Percentiles rank a stretch among this genome's conserved stretches.
Conservation (phyloP, 2,329 filamentous ascomycete genomes). For the Penicillium fuscoglaucum region DNA sequence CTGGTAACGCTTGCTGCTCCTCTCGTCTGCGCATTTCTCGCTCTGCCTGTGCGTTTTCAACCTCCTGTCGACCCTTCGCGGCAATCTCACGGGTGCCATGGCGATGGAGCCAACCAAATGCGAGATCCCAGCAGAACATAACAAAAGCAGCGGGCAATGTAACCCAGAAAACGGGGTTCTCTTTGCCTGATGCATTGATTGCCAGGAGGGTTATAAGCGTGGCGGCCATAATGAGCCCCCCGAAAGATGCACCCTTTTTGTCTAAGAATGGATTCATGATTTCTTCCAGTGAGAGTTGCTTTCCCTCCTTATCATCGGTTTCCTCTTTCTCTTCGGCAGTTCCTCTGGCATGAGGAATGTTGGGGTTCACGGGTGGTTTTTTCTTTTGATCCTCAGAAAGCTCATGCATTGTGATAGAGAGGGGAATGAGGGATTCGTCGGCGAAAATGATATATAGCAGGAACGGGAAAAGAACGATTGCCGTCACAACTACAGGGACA, state of each 20-base stretch:
- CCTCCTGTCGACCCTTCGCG: constrained; percentile 53
- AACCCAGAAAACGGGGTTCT: constrained; percentile 65
- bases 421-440: constrained; percentile 63
- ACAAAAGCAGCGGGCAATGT: constrained; percentile 68
- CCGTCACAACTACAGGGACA: constrained; percentile 68
- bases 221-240: constrained; percentile 64
- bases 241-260: constrained; percentile 64
- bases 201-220: constrained; percentile 66
- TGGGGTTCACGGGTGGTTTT: constrained; percentile 67
- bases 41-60: constrained; percentile 48
- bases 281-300: constrained; percentile 65
- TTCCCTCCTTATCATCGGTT: constrained; percentile 51
- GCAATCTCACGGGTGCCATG: constrained; percentile 65
- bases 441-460: constrained; percentile 69
- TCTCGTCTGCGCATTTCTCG: constrained; percentile 36
- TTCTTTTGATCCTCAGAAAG: constrained; percentile 59
- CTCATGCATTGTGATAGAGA: constrained; percentile 67
- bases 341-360: constrained; percentile 66
- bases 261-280: constrained; percentile 76
- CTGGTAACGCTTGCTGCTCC: not conserved
- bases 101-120: constrained; percentile 63
- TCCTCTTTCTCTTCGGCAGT: constrained; percentile 55
- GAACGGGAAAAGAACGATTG: constrained; percentile 67
- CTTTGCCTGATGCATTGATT: constrained; percentile 60
- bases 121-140: constrained; percentile 68